Evolutionary conservation across 1,284 basidiomycete genomes (phyloP).

Genomic region (Microbotryomycetes sp.): DNA sequence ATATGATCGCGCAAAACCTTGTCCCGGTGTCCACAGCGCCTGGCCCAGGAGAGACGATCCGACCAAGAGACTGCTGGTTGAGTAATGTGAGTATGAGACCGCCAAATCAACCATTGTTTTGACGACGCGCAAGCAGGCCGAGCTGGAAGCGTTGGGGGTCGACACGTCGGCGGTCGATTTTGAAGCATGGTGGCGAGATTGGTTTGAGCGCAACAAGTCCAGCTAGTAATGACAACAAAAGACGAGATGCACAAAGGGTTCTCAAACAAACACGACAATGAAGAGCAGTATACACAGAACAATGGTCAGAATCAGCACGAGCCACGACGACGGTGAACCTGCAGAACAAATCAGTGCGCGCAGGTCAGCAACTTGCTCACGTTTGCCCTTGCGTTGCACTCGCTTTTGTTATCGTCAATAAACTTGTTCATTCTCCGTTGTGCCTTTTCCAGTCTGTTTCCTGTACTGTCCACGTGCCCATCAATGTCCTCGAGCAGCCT

Average conservation of each 20-base stretch:
- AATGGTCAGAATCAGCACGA: constrained; percentile 52
- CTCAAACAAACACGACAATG: constrained; percentile 49
- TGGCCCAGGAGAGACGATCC: constrained; percentile 52
- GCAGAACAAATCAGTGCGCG: not conserved
- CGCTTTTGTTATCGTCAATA: constrained; percentile 72
- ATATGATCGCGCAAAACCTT: constrained; percentile 49
- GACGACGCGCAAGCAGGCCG: not conserved
- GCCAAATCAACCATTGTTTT: too few relatives aligned
- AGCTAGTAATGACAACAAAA: not conserved
- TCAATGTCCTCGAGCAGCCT: constrained; percentile 81
- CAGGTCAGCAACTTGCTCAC: not conserved
- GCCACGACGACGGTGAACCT: constrained; percentile 68
- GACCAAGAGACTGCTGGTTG: constrained; percentile 64
- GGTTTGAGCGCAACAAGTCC: constrained; percentile 1
- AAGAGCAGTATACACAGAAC: constrained; percentile 49
- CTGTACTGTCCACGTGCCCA: constrained; percentile 61
- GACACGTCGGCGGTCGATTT: constrained; percentile 17
- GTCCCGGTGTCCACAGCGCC: constrained; percentile 59
- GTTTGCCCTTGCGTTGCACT: constrained; percentile 12
- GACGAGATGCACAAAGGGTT: not conserved
- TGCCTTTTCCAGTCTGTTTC: constrained; percentile 60
- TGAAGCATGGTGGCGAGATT: constrained; percentile 12
- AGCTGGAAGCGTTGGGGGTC: constrained; percentile 26
- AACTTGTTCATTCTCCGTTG: constrained; percentile 70
- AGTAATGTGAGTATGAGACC: constrained; percentile 25